Percentiles rank a stretch among this genome's conserved stretches.
Evolutionary conservation across 1,284 basidiomycete species (phyloP).

Genomic region (Cutaneotrichosporon sp.): DNA sequence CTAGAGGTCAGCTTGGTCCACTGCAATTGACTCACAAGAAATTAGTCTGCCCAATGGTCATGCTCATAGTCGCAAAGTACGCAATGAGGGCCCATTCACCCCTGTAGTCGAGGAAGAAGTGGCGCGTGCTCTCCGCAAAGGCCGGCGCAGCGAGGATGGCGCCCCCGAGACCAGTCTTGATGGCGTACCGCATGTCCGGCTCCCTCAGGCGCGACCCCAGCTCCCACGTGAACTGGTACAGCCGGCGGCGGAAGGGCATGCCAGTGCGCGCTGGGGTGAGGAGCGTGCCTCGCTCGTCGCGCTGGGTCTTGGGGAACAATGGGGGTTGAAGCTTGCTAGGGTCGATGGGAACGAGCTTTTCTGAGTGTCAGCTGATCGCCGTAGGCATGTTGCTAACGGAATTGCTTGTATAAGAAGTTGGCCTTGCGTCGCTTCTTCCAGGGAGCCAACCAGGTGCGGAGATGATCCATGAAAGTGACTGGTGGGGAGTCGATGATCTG

Average conservation of each 20-base stretch:
- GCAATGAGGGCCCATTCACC: conserved; percentile 96
- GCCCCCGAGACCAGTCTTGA: conserved; percentile 66
- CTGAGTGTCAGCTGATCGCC: conserved; percentile 42
- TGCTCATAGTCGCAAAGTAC: conserved; percentile 82
- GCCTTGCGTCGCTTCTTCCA: conserved; percentile 2
- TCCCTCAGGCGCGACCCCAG: conserved; percentile 65
- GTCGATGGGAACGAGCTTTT: conserved; percentile 59
- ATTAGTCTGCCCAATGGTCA: conserved; percentile 77
- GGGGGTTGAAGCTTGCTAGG: conserved; percentile 58
- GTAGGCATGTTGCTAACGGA: conserved; percentile 25
- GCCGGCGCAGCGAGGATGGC: conserved; percentile 78
- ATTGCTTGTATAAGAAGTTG: conserved; percentile 36
- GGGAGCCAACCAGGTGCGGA: conserved; percentile 24
- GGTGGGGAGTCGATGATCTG: conserved; percentile 33
- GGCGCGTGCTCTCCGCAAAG: conserved; percentile 72
- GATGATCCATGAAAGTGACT: conserved; percentile 29
- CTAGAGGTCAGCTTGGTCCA: conserved; percentile 22
- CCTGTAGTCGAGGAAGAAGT: conserved; percentile 69
- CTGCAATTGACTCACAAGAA: conserved; percentile 54
- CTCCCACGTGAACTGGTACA: conserved; percentile 70
- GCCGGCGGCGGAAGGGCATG: conserved; percentile 57
- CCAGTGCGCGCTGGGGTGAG: conserved; percentile 64
- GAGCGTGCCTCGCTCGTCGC: conserved; percentile 76
- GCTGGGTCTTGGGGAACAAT: conserved; percentile 70
- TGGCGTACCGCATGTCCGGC: conserved; percentile 75